These are phyloP conservation scores for Penicillium sp. DNA, from an alignment of 2,329 filamentous ascomycete genomes.

Conservation along the genomic window DNA sequence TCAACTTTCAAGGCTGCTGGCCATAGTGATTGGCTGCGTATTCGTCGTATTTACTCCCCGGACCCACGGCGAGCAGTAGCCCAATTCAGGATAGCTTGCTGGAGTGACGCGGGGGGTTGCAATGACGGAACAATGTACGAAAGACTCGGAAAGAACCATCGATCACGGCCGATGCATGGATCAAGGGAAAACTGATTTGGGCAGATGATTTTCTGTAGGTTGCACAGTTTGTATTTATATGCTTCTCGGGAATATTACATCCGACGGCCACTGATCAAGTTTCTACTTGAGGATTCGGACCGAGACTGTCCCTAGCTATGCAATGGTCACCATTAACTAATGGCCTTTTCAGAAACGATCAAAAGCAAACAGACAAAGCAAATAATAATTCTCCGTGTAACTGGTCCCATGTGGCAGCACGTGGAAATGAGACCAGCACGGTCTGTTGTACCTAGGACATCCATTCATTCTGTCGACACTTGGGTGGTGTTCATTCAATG, in stretches of 20 bases:
- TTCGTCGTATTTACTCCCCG: slow-evolving; percentile 14
- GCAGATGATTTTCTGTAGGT: neutral
- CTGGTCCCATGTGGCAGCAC: neutral
- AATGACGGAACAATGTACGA: neutral
- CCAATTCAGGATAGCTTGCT: slow-evolving; percentile 11
- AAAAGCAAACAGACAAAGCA: neutral
- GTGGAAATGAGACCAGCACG: neutral
- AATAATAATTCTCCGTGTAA: neutral
- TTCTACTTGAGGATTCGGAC: neutral
- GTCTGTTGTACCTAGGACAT: no score
- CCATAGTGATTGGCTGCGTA: slow-evolving; percentile 18
- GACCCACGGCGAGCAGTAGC: slow-evolving; percentile 11
- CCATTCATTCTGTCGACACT: no score
- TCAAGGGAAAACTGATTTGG: neutral
- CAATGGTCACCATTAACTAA: neutral
- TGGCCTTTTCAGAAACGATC: neutral
- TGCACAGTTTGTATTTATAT: neutral
- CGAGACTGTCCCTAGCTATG: no score
- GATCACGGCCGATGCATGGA: neutral
- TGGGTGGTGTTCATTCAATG: no score
- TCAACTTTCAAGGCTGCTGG: neutral
- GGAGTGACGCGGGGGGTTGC: neutral
- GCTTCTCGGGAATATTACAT: neutral
- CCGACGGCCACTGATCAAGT: neutral
- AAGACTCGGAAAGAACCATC: neutral